These are phyloP conservation scores for Kuraishia floccosa DNA, from an alignment of 805 yeast genomes.

Conservation along the genomic window DNA sequence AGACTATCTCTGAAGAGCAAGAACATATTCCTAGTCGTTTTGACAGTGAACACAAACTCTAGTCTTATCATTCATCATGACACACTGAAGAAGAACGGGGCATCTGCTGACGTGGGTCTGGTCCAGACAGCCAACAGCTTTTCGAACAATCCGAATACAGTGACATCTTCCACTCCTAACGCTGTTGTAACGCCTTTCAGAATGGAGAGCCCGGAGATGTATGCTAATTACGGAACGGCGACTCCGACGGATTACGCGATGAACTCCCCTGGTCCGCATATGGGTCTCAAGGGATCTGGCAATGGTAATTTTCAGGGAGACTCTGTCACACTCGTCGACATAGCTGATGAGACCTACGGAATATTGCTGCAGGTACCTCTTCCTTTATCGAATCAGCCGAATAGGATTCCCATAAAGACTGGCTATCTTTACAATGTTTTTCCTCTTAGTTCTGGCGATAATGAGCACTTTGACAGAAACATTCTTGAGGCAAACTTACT, in stretches of 20 bases:
- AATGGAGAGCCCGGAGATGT: conserved; percentile 6
- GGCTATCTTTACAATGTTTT: conserved; percentile 45
- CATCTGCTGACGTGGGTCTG: background rate
- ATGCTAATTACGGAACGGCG: conserved; percentile 2
- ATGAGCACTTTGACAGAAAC: conserved; percentile 6
- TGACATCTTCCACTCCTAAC: conserved; percentile 14
- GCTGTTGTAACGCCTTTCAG: conserved; percentile 1
- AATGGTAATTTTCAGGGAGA: background rate
- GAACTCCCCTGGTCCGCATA: conserved; percentile 3
- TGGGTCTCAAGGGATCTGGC: background rate
- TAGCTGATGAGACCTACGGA: conserved; percentile 41
- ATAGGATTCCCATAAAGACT: conserved; percentile 56
- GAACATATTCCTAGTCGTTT: conserved; percentile 52
- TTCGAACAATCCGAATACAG: conserved; percentile 8
- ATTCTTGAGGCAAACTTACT: conserved; percentile 54
- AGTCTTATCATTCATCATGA: conserved; percentile 25
- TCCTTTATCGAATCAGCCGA: conserved; percentile 61
- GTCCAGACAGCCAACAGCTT: background rate
- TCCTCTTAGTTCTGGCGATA: background rate
- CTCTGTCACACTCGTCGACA: conserved; percentile 26
- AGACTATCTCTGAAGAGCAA: conserved; percentile 47
- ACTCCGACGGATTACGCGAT: conserved; percentile 4
- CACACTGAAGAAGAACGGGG: background rate
- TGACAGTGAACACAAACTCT: conserved; percentile 48
- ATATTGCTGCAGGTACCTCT: conserved; percentile 47